Evolutionary conservation across 805 yeast species (phyloP).

Genomic region (Yarrowia sp.): DNA sequence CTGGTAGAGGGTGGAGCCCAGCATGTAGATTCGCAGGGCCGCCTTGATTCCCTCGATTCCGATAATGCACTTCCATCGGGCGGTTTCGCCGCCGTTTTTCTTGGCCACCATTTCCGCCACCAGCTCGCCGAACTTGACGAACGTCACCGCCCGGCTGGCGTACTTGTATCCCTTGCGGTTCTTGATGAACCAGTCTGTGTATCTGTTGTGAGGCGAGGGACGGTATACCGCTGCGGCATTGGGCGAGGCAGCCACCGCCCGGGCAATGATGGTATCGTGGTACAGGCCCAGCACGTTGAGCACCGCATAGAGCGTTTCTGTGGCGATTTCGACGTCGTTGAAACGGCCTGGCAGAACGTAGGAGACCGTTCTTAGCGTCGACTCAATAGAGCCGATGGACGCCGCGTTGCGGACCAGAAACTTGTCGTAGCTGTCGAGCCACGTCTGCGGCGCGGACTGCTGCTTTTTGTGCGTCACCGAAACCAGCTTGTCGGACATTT

Average conservation of each 20-base stretch:
- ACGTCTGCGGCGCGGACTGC: constrained; percentile 26
- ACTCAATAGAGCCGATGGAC: constrained; percentile 52
- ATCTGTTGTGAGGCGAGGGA: constrained; percentile 46
- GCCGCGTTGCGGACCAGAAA: constrained; percentile 50
- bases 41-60: constrained; percentile 49
- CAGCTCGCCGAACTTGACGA: constrained; percentile 50
- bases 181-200: constrained; percentile 44
- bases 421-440: constrained; percentile 49
- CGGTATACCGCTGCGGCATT: constrained; percentile 42
- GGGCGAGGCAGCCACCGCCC: constrained; percentile 45
- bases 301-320: constrained; percentile 50
- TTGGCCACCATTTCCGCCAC: constrained; percentile 51
- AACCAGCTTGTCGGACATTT: constrained; percentile 2
- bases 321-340: constrained; percentile 51
- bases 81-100: constrained; percentile 45
- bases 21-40: constrained; percentile 47
- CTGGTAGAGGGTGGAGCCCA: constrained; percentile 45
- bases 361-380: constrained; percentile 49
- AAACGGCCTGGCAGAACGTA: constrained; percentile 53
- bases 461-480: neutral
- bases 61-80: constrained; percentile 48
- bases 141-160: constrained; percentile 47
- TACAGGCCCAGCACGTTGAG: constrained; percentile 51
- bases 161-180: constrained; percentile 44
- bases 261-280: constrained; percentile 51